phyloP scores from a whole-genome alignment of 371 early-diverging fungal genomes.

The Sporodiniella umbellata region DNA sequence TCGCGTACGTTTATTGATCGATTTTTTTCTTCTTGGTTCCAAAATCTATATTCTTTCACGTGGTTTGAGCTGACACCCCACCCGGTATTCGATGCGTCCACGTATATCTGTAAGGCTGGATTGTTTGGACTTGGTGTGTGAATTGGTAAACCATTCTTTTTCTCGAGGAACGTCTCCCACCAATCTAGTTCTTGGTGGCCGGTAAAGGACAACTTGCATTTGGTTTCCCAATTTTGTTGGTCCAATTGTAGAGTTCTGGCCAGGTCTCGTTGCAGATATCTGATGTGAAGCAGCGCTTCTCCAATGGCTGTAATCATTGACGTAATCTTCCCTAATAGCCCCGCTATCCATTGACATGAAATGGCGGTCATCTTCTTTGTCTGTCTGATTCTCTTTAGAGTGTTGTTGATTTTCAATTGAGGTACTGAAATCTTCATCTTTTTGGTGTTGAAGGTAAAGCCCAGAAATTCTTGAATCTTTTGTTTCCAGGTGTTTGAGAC shows the following conservation, averaged over 20 bases:
- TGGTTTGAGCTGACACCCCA: neutral
- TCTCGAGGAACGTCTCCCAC: neutral
- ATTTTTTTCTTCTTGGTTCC: constrained; percentile 3
- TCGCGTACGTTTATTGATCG: constrained; percentile 15
- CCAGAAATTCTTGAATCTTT: constrained; percentile 1
- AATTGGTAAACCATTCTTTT: neutral
- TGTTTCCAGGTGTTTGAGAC: neutral
- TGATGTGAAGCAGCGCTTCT: constrained; percentile 8
- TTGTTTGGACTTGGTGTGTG: neutral
- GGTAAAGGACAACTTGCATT: neutral
- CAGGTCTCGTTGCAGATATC: neutral
- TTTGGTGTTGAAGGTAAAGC: constrained; percentile 1
- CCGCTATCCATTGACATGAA: constrained; percentile 2
- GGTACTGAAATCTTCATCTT: constrained; percentile 6
- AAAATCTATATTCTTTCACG: neutral
- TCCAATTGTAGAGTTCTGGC: neutral
- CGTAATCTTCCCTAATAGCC: constrained; percentile 5
- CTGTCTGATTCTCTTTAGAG: constrained; percentile 1
- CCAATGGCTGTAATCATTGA: constrained; percentile 7
- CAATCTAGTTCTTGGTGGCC: neutral
- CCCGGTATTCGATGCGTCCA: constrained; percentile 2
- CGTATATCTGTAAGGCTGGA: neutral
- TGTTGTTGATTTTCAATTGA: neutral
- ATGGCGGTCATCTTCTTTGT: neutral
- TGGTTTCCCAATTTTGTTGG: neutral